Percentiles rank a stretch among this genome's conserved stretches.
Evolutionary conservation across 164 flowering plant species (phyloP).

Genomic region (Vitis rotundifolia): DNA sequence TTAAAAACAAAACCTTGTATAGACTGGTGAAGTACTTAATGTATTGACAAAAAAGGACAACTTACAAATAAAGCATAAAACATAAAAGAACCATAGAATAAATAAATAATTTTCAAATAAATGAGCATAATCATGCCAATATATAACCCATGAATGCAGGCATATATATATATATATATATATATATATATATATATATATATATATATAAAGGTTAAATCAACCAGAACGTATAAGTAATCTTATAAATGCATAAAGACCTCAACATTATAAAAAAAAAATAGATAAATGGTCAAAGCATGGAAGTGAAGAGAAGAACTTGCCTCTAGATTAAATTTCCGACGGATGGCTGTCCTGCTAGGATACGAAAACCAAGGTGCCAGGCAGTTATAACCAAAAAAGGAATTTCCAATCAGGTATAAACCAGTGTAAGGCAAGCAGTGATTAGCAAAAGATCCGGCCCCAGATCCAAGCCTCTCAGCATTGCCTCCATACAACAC

Average conservation of each 20-base stretch:
- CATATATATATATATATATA: no score
- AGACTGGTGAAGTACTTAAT: no score
- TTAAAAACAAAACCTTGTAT: no score
- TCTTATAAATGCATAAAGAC: not conserved
- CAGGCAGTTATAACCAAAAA: conserved; percentile 71
- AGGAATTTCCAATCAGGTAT: conserved; percentile 72
- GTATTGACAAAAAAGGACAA: no score
- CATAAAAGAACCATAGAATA: no score
- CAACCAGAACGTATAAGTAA: no score
- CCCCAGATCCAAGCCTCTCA: conserved; percentile 75
- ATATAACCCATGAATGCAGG: no score
- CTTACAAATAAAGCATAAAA: no score
- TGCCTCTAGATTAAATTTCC: conserved; percentile 83
- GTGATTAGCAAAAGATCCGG: conserved; percentile 72
- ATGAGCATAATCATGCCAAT: no score
- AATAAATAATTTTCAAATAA: no score
- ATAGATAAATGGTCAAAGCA: not conserved
- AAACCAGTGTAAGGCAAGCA: conserved; percentile 81
- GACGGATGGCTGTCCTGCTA: conserved; percentile 74
- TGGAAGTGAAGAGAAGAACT: conserved; percentile 14
- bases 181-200: no score
- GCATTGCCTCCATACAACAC: conserved; percentile 85
- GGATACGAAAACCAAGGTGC: conserved; percentile 86
- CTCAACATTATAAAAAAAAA: not conserved
- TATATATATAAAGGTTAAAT: no score